Evolutionary conservation across 2,329 filamentous ascomycete genomes (phyloP), one percentile per base, ranked within the genome.

Genomic region (Xylariaceae sp.): DNA sequence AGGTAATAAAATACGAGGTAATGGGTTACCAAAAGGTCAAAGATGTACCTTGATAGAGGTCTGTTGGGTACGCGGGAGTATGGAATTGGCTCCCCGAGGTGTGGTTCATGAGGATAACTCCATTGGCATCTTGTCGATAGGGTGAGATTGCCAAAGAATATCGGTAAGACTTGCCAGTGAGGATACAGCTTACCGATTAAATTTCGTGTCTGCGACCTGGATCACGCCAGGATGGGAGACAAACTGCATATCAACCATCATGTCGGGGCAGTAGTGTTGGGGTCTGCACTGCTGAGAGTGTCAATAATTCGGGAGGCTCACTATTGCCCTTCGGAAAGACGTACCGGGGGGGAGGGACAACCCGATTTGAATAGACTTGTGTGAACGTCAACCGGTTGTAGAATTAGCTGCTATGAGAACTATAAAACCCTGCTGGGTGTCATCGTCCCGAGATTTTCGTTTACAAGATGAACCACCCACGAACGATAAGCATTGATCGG

Each of bases 341-440:
- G 19, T 21, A 46, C n/a, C 14, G 31, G 31, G 4, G 14, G 17
- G 47, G 28, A 19, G 8, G 12, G 24, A 31, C 6, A 8, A 7
- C 14, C 29, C 11, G 19, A n/a, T 29, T 9, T 16, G 19, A n/a
- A 19, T 53, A 23, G 14, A 12, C 41, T 23, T 28, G 28, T 37
- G 16, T n/a, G 39, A 37, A 29, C 19, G 19, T 6, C 6, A n/a
- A 33, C 12, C 5, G 16, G 53, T n/a, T n/a, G n/a, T n/a, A 33
- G 24, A 53, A 44, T 3, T 3, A 17, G 12, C 11, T 12, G 46
- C 9, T 12, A 11, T 12, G 24, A 26, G 19, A 19, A 33, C 8
- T 54, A 58, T 58, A 54, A 58, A 50, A 48, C n/a, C 9, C 24
- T 31, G 6, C 11, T 12, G 5, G 7, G 9, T 34, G 19, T 31